Base-by-base conservation (phyloP, 164 flowering plant genomes). In the Houttuynia cordata region DNA sequence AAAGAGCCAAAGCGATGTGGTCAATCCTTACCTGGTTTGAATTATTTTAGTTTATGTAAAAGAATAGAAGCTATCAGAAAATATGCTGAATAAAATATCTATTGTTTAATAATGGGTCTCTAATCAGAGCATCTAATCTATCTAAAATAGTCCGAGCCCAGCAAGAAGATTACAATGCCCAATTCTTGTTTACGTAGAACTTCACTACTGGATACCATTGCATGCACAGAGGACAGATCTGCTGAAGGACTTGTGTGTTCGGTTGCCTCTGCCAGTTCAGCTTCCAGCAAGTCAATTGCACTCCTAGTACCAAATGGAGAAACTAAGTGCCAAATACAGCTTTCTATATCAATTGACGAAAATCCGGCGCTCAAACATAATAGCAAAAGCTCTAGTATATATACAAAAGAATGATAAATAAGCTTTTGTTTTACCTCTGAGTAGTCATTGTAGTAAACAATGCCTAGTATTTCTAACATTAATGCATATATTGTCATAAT, bases 1-100 rank as follows among this genome's bases (percentile, higher is more conserved):
- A 83, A 70, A 86, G 79, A 59, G 99, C 99, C 75, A 69, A 41
- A 61, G 81, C 89, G 90, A 94, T 85, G 70, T 88, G 95, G 72
- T 88, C 85, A 63, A 94, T 66, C 71, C 80, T 80, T 58, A 94
- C 93, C 97, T 93, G 74, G 21, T 54, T 23, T 17, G 9, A 24
- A 7, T n/a, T 23, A 54, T 22, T 10, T 22, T 5, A 54, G 17
- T 24, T 54, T 9, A 8, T 4, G 20, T 8, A 17, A 14, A 17
- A 12, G 34, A 22, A 25, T 0, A 19, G 23, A 42, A 42, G 17
- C 12, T 10, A 42, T 42, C 17, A 14, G 12, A 14, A 42, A 42
- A 10, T 42, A 30, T 30, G 6, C 4, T 30, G 6, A 30, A 30
- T 30, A 30, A 30, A 30, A 30, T 30, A 30, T 30, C 37, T 30